Evolutionary conservation across 73 alveolate species (phyloP).

Genomic region (Vitrella brassicaformis): DNA sequence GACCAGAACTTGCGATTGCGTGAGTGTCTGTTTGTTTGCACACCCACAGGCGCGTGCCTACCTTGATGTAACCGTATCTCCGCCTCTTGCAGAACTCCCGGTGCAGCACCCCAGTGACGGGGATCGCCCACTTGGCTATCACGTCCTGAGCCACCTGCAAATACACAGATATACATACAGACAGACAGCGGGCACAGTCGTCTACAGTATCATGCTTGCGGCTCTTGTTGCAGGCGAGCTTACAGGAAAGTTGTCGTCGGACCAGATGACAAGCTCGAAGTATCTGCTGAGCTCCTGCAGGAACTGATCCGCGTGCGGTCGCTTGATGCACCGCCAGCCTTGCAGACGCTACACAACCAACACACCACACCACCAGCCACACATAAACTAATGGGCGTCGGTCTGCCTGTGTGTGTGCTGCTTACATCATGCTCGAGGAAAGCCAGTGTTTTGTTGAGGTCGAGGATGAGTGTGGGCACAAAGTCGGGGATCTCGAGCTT

Average conservation of each 20-base stretch:
- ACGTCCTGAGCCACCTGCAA: neutral
- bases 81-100: neutral
- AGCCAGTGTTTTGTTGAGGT: neutral
- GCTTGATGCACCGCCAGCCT: neutral
- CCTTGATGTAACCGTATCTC: neutral
- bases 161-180: neutral
- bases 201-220: neutral
- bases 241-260: neutral
- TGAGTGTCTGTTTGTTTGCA: too few relatives aligned
- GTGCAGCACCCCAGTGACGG: neutral
- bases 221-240: neutral
- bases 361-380: neutral
- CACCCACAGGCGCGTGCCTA: neutral
- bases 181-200: neutral
- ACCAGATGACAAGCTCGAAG: constrained; percentile 39
- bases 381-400: neutral
- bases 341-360: neutral
- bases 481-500: neutral
- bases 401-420: neutral
- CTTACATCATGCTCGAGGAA: neutral
- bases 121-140: neutral
- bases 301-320: constrained; percentile 44
- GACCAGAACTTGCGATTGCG: too few relatives aligned
- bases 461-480: neutral
- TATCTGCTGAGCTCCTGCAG: constrained; percentile 15